Base-by-base conservation (phyloP, 306 rosid species). In the Vachellia collinsii region DNA sequence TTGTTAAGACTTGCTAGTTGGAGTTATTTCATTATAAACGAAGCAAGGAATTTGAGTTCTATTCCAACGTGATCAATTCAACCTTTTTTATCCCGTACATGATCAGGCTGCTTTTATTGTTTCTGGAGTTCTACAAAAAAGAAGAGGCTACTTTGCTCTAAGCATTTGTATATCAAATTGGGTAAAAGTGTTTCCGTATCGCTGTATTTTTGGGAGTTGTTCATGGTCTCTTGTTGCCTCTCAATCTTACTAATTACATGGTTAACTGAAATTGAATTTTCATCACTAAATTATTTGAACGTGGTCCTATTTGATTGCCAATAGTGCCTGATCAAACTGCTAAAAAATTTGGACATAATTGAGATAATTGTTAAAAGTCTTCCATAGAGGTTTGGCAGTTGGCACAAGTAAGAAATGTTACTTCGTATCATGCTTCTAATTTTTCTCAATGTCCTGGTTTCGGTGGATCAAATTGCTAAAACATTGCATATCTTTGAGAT, bases 301-400 rank as follows among this genome's bases (percentile, higher is more conserved):
- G 16, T 77, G 69, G 72, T 46, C 46, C 47, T 76, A 11, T 63
- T 65, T 87, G 53, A 51, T 80, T 77, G 75, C 76, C 70, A 51
- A 9, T 74, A 23, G 41, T 63, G 50, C 50, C 13, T 47, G 61
- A 87, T 78, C 77, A 3, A 44, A 64, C 53, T 70, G 77, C 48
- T 80, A 4, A 47, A 73, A 25, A 17, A 37, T 22, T 63, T 34
- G 20, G 22, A 29, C 34, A 0, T 46, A 76, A 70, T 79, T 48
- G 71, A 36, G 22, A 38, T 39, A 53, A 56, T 56, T 53, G 66
- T 9, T 54, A 56, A 39, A 17, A 41, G 39, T 58, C 4, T 37
- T 73, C 47, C 39, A 11, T 2, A 17, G 43, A 13, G 79, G 84
- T 8, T 58, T 14, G 64, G 70, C 72, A 75, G 42, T 29, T 29